These are phyloP conservation scores for Cantharellus anzutake DNA, from an alignment of 768 basidiomycete genomes.

Conservation along the genomic window DNA sequence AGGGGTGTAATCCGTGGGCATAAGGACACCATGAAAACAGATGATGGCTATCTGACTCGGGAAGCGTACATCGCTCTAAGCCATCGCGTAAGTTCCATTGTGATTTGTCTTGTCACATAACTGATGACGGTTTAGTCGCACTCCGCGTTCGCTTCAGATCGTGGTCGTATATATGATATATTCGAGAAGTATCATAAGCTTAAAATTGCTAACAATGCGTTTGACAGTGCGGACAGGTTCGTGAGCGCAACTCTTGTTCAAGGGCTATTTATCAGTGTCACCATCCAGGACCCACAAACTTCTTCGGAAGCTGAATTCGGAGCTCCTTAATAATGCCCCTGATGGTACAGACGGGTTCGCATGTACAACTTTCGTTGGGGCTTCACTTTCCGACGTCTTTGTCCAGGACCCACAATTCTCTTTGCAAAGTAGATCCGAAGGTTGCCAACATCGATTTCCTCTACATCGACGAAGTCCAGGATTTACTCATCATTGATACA, in stretches of 20 bases:
- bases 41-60: slow-evolving; percentile 24
- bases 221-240: slow-evolving; percentile 33
- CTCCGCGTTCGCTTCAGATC: slow-evolving; percentile 32
- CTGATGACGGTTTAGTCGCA: slow-evolving; percentile 14
- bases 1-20: slow-evolving; percentile 52
- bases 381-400: background rate
- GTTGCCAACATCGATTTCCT: slow-evolving; percentile 29
- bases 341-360: slow-evolving; percentile 32
- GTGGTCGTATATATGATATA: slow-evolving; percentile 30
- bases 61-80: slow-evolving; percentile 20
- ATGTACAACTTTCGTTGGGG: background rate
- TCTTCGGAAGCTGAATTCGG: too few species aligned
- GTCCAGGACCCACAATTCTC: slow-evolving; percentile 31
- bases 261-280: too few species aligned
- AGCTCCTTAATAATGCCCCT: slow-evolving; percentile 18
- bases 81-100: background rate
- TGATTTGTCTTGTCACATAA: background rate
- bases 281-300: too few species aligned
- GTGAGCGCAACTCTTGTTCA: background rate
- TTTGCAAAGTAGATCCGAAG: slow-evolving; percentile 18
- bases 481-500: slow-evolving; percentile 47
- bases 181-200: slow-evolving; percentile 32
- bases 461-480: slow-evolving; percentile 63
- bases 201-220: slow-evolving; percentile 25
- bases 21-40: slow-evolving; percentile 25